Evolutionary conservation across 1,284 basidiomycete genomes (phyloP).

Genomic region (Crucibulum cyathiforme): DNA sequence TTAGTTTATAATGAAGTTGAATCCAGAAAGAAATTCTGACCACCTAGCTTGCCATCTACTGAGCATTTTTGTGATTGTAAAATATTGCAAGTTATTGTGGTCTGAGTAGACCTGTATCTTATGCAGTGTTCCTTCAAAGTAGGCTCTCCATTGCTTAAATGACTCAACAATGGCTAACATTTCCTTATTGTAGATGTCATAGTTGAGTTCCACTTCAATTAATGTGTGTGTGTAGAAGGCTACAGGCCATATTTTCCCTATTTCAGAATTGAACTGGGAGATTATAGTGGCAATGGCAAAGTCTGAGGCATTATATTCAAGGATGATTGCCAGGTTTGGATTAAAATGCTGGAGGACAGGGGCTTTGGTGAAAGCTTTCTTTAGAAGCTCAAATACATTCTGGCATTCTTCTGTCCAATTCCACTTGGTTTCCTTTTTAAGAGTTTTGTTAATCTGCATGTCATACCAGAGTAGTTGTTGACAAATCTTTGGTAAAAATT

Average conservation of each 20-base stretch:
- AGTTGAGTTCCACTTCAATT: slow-evolving; percentile 41
- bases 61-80: slow-evolving; percentile 36
- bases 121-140: slow-evolving; percentile 28
- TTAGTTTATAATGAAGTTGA: slow-evolving; percentile 44
- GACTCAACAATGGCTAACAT: slow-evolving; percentile 43
- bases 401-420: not conserved
- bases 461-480: not conserved
- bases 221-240: slow-evolving; percentile 32
- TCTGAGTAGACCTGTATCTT: slow-evolving; percentile 43
- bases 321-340: not conserved
- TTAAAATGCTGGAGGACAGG: not conserved
- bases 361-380: not conserved
- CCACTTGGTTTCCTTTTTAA: not conserved
- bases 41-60: slow-evolving; percentile 48
- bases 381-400: not conserved
- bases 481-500: slow-evolving; percentile 1
- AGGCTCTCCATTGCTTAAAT: slow-evolving; percentile 45
- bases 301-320: slow-evolving; percentile 12
- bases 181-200: slow-evolving; percentile 41
- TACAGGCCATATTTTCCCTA: slow-evolving; percentile 31
- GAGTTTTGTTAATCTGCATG: not conserved
- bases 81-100: slow-evolving; percentile 52
- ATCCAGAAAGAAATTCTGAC: slow-evolving; percentile 40
- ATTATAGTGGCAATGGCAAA: slow-evolving; percentile 6
- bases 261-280: not conserved